Evolutionary conservation across 805 yeast species (phyloP).

Genomic region (Ogataea sp.): DNA sequence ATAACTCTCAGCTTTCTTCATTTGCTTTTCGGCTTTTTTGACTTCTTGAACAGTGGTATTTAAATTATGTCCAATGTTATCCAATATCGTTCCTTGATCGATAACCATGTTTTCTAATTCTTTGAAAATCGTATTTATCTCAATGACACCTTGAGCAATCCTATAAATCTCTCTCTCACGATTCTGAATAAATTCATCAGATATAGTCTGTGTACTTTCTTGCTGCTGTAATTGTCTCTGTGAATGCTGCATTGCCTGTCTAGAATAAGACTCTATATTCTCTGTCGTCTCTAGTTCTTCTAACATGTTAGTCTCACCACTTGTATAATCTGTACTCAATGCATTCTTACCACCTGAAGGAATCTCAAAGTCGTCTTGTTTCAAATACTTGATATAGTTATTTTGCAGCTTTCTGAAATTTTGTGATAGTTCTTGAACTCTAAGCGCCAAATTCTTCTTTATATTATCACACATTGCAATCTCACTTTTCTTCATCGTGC

Average conservation of each 20-base stretch:
- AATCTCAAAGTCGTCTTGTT: slow-evolving; percentile 64
- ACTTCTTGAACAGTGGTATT: slow-evolving; percentile 73
- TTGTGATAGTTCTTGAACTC: slow-evolving; percentile 72
- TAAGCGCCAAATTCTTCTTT: slow-evolving; percentile 76
- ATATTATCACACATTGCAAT: slow-evolving; percentile 66
- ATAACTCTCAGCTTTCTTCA: slow-evolving; percentile 66
- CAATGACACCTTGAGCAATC: slow-evolving; percentile 90
- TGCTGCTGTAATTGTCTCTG: slow-evolving; percentile 26
- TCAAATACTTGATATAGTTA: slow-evolving; percentile 74
- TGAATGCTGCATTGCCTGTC: slow-evolving; percentile 38
- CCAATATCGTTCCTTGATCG: slow-evolving; percentile 92
- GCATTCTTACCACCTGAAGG: slow-evolving; percentile 4
- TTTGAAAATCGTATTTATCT: slow-evolving; percentile 85
- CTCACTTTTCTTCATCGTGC: slow-evolving; percentile 36
- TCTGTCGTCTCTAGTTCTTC: slow-evolving; percentile 27
- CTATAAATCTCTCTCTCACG: slow-evolving; percentile 87
- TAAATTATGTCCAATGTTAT: slow-evolving; percentile 88
- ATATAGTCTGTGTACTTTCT: slow-evolving; percentile 25
- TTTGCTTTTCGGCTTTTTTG: slow-evolving; percentile 68
- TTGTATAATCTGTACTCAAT: slow-evolving; percentile 1
- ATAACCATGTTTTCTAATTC: slow-evolving; percentile 88
- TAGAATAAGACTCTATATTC: slow-evolving; percentile 42
- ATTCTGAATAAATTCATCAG: slow-evolving; percentile 44
- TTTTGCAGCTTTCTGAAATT: slow-evolving; percentile 83
- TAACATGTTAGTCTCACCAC: slow-evolving; percentile 5